Evolutionary conservation across 2,329 filamentous ascomycete genomes (phyloP).

Genomic region (Neurospora sp.): DNA sequence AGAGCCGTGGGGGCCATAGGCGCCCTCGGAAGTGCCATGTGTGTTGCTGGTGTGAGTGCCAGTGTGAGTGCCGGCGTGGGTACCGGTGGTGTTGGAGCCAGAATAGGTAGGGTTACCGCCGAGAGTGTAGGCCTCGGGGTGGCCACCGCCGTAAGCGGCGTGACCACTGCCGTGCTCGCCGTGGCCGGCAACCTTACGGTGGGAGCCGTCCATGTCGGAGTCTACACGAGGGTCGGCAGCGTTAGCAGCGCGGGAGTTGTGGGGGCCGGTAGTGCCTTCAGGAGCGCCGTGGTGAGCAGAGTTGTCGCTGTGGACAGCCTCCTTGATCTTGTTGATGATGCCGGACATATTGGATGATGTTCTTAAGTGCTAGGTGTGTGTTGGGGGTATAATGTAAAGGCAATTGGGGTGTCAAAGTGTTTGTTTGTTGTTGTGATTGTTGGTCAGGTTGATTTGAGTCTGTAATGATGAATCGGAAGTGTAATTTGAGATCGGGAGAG

Average conservation of each 20-base stretch:
- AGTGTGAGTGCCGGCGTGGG: neutral
- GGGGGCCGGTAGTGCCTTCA: conserved; percentile 26
- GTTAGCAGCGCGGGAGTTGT: conserved; percentile 32
- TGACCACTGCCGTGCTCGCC: conserved; percentile 11
- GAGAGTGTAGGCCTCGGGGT: neutral
- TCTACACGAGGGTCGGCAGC: conserved; percentile 39
- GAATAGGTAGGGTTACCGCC: neutral
- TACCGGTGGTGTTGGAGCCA: conserved; percentile 1
- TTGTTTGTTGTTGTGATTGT: conserved; percentile 1
- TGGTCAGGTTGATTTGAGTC: conserved; percentile 3
- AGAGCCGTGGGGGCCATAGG: conserved; percentile 22
- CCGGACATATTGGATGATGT: conserved; percentile 39
- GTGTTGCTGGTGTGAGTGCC: conserved; percentile 5
- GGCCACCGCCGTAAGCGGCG: conserved; percentile 3
- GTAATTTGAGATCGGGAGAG: neutral
- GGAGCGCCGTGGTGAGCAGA: conserved; percentile 19
- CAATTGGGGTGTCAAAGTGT: neutral
- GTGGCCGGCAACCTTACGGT: conserved; percentile 18
- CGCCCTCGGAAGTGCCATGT: conserved; percentile 5
- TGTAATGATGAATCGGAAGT: conserved; percentile 6
- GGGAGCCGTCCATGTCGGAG: conserved; percentile 28
- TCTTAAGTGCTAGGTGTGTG: conserved; percentile 8
- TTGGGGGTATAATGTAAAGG: conserved; percentile 5
- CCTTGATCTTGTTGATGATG: conserved; percentile 51
- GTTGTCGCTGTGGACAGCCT: conserved; percentile 36